These are phyloP conservation scores for Didymella exigua DNA, from an alignment of 2,329 filamentous ascomycete species.

Conservation along the genomic window DNA sequence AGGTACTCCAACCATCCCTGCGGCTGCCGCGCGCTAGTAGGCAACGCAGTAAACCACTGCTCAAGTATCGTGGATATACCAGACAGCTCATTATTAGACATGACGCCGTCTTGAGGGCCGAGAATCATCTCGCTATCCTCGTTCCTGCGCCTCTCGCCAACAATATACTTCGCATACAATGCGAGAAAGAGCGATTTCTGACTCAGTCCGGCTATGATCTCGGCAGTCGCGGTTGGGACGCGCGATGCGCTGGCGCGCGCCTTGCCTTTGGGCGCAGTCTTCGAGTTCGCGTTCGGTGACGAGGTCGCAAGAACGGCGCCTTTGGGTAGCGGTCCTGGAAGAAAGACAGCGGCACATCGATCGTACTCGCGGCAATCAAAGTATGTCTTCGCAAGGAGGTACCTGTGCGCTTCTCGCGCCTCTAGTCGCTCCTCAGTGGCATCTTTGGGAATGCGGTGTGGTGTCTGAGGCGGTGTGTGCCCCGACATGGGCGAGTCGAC, in stretches of 20 bases:
- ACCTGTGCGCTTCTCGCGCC: constrained; percentile 78
- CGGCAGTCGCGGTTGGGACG: constrained; percentile 41
- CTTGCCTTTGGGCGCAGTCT: constrained; percentile 64
- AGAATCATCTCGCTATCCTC: constrained; percentile 98
- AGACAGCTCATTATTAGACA: constrained; percentile 82
- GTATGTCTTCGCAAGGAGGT: constrained; percentile 87
- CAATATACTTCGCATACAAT: constrained; percentile 88
- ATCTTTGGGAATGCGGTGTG: constrained; percentile 61
- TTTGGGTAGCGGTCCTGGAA: constrained; percentile 78
- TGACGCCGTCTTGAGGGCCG: constrained; percentile 85
- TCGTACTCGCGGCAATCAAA: constrained; percentile 97
- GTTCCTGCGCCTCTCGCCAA: constrained; percentile 93
- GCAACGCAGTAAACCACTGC: constrained; percentile 75
- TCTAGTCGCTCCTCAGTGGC: constrained; percentile 77
- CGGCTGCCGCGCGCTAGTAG: constrained; percentile 63
- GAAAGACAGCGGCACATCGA: constrained; percentile 85
- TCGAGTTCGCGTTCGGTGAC: constrained; percentile 39
- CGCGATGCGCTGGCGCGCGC: constrained; percentile 50
- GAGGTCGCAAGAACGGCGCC: constrained; percentile 62
- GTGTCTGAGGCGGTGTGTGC: constrained; percentile 52
- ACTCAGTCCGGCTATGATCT: constrained; percentile 64
- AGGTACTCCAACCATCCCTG: constrained; percentile 95
- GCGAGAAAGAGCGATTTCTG: constrained; percentile 92
- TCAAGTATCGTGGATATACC: constrained; percentile 77
- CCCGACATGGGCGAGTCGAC: constrained; percentile 65